Percentiles rank a stretch among this genome's conserved stretches.
Evolutionary conservation across 768 basidiomycete genomes (phyloP).

Genomic region (Lentinula raphanica): DNA sequence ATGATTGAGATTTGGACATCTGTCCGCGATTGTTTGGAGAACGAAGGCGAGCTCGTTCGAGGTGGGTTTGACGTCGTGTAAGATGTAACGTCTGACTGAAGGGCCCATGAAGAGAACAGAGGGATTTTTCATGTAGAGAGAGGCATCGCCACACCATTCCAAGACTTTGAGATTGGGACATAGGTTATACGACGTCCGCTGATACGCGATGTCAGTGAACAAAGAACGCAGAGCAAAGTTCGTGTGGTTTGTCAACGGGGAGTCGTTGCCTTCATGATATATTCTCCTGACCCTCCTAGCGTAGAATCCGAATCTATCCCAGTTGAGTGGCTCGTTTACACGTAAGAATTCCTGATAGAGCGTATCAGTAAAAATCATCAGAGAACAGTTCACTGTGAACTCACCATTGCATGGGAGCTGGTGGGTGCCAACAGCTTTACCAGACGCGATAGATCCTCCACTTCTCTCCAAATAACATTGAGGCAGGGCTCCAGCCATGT

Average conservation of each 20-base stretch:
- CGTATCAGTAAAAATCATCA: not conserved
- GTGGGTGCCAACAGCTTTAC: not conserved
- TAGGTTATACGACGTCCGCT: not conserved
- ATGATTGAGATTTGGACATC: not conserved
- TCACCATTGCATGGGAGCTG: not conserved
- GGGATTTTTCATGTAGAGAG: not conserved
- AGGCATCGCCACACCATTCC: not conserved
- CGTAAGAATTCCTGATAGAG: not conserved
- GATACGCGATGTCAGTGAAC: not conserved
- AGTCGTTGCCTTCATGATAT: not conserved
- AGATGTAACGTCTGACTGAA: not conserved
- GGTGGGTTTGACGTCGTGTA: not conserved
- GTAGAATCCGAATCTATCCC: not conserved
- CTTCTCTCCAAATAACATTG: conserved; percentile 1
- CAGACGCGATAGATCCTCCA: not conserved
- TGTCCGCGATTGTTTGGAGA: not conserved
- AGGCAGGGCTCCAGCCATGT: not conserved
- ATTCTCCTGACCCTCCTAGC: not conserved
- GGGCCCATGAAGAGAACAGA: not conserved
- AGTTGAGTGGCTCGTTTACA: not conserved
- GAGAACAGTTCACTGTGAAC: not conserved
- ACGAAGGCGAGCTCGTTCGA: not conserved
- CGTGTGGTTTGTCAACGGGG: not conserved
- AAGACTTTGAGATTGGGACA: not conserved
- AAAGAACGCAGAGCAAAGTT: not conserved